phyloP scores from a whole-genome alignment of 2,329 filamentous ascomycete genomes.

The Fusarium paranaense region DNA sequence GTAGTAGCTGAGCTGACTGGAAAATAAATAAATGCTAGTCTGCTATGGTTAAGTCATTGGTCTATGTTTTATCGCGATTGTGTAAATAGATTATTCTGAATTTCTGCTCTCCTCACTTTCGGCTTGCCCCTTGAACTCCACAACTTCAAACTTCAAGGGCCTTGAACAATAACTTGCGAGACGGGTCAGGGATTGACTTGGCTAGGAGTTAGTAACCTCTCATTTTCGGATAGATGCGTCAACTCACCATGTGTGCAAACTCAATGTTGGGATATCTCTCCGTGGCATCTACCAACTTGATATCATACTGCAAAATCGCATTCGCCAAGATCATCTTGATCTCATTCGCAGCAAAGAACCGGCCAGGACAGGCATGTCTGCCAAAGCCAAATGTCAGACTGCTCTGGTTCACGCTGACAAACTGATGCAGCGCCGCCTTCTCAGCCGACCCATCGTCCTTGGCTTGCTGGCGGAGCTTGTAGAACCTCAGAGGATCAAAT shows the following conservation, averaged over 20 bases:
- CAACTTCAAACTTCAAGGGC: neutral
- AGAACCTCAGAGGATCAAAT: conserved; percentile 60
- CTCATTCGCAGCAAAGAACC: conserved; percentile 59
- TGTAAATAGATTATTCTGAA: too few species aligned
- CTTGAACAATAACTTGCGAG: neutral
- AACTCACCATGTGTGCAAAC: conserved; percentile 19
- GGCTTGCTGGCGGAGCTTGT: conserved; percentile 50
- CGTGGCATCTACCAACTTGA: conserved; percentile 26
- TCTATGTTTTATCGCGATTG: too few species aligned
- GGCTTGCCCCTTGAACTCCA: too few species aligned
- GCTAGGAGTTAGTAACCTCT: neutral
- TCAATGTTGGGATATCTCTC: conserved; percentile 25
- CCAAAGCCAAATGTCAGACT: conserved; percentile 54
- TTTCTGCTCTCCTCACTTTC: too few species aligned
- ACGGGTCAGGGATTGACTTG: conserved; percentile 7
- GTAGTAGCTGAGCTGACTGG: too few species aligned
- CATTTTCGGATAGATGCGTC: neutral
- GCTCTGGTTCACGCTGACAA: conserved; percentile 53
- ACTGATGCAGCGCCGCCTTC: conserved; percentile 50
- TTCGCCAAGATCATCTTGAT: conserved; percentile 58
- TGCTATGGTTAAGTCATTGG: too few species aligned
- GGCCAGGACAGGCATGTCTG: conserved; percentile 56
- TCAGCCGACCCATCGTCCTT: conserved; percentile 26
- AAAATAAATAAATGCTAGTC: too few species aligned
- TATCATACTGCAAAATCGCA: conserved; percentile 55